Base-by-base conservation (phyloP, 2,329 filamentous ascomycete genomes). In the Bipolaris gigantea region DNA sequence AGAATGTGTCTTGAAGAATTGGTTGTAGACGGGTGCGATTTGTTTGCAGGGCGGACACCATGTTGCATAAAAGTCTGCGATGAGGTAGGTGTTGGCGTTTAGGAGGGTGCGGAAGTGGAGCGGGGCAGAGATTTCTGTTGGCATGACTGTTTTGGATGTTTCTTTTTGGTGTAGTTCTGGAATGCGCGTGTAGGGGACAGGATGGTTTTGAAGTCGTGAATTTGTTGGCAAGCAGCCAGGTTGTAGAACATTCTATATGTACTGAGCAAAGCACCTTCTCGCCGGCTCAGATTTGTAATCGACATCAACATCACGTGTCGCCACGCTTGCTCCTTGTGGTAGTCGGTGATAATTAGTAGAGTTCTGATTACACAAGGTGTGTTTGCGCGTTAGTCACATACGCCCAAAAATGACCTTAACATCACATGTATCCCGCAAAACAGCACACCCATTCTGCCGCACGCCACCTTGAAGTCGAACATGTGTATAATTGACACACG, bases 41-140 rank as follows among this genome's bases (percentile, higher is more conserved):
- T 77, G 74, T 65, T 81, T 81, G 75, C 82, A 84, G 15, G 81
- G 82, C 2, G 80, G 81, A 64, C 82, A 84, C 81, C 82, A 84
- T 59, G 77, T 78, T 13, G 80, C 80, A 66, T 78, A 80, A 73
- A 80, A 81, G 66, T 82, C 80, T 60, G 78, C 75, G 46, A 82
- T 73, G 54, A 81, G 71, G 57, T 71, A 73, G n/a, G 66, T 71
- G 55, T 72, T 66, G 0, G 59, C 57, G n/a, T 57, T 64, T 15
- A 74, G 61, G 16, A 76, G 64, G 19, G 70, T 73, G 57, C 61
- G 69, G 61, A 74, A 67, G 55, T 75, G 71, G 4, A 72, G 58
- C 5, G 65, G 53, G 13, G 68, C 60, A 38, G 59, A 65, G 50
- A 75, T 73, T 56, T 69, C 66, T 43, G 64, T 71, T 11, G 66